Evolutionary conservation across 2,329 filamentous ascomycete species (phyloP), one percentile per base, ranked within the genome.

Genomic region (Venturia asperata): DNA sequence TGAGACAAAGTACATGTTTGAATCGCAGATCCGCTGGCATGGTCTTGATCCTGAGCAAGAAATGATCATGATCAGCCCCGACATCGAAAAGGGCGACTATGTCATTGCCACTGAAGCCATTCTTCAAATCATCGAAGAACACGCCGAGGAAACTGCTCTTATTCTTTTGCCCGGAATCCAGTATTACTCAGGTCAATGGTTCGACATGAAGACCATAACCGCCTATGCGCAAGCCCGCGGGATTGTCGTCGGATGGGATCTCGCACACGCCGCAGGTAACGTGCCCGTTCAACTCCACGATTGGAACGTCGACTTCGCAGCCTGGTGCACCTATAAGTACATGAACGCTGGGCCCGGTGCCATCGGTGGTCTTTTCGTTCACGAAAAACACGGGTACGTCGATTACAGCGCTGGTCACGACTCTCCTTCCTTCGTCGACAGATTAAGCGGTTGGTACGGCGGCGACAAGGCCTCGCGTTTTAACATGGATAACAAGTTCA

Each of bases 381-480:
- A 67, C 56, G 62, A 66, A 55, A 64, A 65, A 30, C 66, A 67
- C 56, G 66, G 66, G 1, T 47, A 61, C 41, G 66, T 67, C 34
- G 72, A 79, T 21, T 72, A 73, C 10, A 73, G 75, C 2, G 76
- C 79, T 10, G 73, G 75, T 9, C 37, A 10, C 6, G 61, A 63
- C 34, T 71, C 74, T 11, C 70, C 74, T 1, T 42, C 60, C 2
- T 89, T 83, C 70, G 80, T 80, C 37, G 84, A 82, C 13, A 81
- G 89, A 3, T 77, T 91, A 9, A 79, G 82, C 21, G 89, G 89
- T 19, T 92, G 89, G 89, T 92, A 90, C 79, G 88, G 89, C 62
- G 85, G 84, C 63, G 86, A 90, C 75, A 87, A 87, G 76, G 75
- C 78, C 34, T 83, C 84, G n/a, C 81, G 88, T 30, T 91, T 91